Percentiles rank a stretch among this genome's conserved stretches.
phyloP scores from a whole-genome alignment of 768 basidiomycete genomes.

The Dioszegia aurantiaca region DNA sequence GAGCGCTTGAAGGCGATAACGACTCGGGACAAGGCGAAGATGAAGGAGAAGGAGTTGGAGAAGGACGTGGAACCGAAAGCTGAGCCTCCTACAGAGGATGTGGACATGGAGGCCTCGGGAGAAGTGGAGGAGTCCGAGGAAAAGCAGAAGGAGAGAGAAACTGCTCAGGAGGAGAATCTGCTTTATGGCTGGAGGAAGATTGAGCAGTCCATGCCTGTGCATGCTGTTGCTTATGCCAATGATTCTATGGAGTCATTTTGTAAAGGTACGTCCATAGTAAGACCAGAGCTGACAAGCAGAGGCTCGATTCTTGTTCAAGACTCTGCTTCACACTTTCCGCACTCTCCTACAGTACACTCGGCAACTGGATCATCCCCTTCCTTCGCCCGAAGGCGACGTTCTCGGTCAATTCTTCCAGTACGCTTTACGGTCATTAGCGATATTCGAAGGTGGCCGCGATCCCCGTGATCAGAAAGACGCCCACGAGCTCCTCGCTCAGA shows the following conservation, averaged over 20 bases:
- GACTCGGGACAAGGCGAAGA: conserved; percentile 50
- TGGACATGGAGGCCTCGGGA: conserved; percentile 29
- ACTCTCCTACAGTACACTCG: conserved; percentile 72
- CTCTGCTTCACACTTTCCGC: conserved; percentile 82
- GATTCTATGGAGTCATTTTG: conserved; percentile 77
- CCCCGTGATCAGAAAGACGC: conserved; percentile 68
- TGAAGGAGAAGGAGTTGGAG: conserved; percentile 26
- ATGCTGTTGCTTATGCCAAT: conserved; percentile 68
- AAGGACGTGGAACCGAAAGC: conserved; percentile 14
- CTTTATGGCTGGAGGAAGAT: conserved; percentile 64
- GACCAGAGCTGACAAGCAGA: conserved; percentile 57
- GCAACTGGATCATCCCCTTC: conserved; percentile 65
- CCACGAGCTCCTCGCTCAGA: conserved; percentile 73
- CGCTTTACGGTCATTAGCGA: conserved; percentile 74
- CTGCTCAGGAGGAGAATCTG: conserved; percentile 22
- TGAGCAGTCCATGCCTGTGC: conserved; percentile 81
- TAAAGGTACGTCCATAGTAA: conserved; percentile 60
- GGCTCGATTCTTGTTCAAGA: conserved; percentile 77
- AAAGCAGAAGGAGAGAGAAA: conserved; percentile 19
- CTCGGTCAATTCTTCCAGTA: conserved; percentile 84
- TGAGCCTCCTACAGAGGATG: conserved; percentile 21
- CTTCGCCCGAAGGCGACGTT: conserved; percentile 76
- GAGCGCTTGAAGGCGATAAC: conserved; percentile 43
- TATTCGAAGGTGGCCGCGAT: conserved; percentile 60
- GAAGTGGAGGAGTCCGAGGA: conserved; percentile 2